Conservation (phyloP, 2,329 filamentous ascomycete species). For the Boeremia lycopersici region DNA sequence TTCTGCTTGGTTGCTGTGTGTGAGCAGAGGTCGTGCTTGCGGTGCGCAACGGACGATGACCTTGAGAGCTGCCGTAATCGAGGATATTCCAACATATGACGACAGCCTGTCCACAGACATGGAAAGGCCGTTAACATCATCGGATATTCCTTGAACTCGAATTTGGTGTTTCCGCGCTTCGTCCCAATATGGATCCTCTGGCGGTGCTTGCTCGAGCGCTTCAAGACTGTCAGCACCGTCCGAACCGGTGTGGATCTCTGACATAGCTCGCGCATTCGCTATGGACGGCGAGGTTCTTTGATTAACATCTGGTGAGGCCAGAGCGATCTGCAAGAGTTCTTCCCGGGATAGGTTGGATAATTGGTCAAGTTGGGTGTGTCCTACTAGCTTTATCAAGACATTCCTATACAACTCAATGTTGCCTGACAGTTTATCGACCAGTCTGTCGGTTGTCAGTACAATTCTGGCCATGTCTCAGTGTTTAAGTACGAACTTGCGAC, state of each 20-base stretch:
- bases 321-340: conserved; percentile 53
- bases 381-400: conserved; percentile 52
- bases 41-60: conserved; percentile 68
- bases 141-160: conserved; percentile 61
- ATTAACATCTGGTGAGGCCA: conserved; percentile 48
- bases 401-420: conserved; percentile 55
- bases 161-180: conserved; percentile 58
- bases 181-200: conserved; percentile 69
- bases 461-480: conserved; percentile 45
- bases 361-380: conserved; percentile 49
- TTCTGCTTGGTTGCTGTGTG: conserved; percentile 49
- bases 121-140: conserved; percentile 74
- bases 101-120: conserved; percentile 64
- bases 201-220: conserved; percentile 72
- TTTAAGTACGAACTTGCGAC: conserved; percentile 67
- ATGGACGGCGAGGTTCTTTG: conserved; percentile 42
- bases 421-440: conserved; percentile 59
- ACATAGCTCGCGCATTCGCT: conserved; percentile 38
- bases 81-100: conserved; percentile 75
- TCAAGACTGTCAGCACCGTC: conserved; percentile 61
- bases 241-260: conserved; percentile 47
- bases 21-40: conserved; percentile 55
- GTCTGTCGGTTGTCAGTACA: conserved; percentile 62
- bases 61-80: conserved; percentile 74
- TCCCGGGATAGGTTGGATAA: conserved; percentile 50